These are phyloP conservation scores for Leptographium wingfieldii DNA, from an alignment of 2,329 filamentous ascomycete genomes.

Conservation along the genomic window DNA sequence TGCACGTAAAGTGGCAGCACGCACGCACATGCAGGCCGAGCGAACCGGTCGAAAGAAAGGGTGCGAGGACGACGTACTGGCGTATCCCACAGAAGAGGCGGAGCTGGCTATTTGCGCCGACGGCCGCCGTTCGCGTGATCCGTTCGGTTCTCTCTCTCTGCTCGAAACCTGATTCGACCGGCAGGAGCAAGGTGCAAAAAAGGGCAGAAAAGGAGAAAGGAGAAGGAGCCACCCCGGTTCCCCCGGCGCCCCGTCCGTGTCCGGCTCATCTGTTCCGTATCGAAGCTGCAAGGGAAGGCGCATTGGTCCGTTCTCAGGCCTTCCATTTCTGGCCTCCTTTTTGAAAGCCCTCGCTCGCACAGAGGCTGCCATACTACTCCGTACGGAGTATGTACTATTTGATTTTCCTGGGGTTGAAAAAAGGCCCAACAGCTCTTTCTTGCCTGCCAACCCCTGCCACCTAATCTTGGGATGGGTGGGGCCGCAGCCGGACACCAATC, in stretches of 20 bases:
- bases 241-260: background rate
- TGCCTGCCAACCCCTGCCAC: background rate
- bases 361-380: background rate
- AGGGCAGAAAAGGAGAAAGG: background rate
- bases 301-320: background rate
- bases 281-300: background rate
- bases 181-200: no score
- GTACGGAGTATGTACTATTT: no score
- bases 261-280: background rate
- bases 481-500: background rate
- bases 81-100: no score
- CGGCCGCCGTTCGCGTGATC: background rate
- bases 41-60: background rate
- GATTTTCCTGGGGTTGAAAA: background rate
- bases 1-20: background rate
- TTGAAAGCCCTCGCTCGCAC: background rate
- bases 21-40: background rate
- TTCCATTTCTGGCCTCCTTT: background rate
- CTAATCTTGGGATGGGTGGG: constrained; percentile 2
- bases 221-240: background rate
- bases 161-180: background rate
- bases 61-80: background rate
- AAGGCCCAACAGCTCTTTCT: background rate
- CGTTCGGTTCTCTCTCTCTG: background rate
- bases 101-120: no score